A percentile compares a stretch with the other conserved stretches of the same genome.
Evolutionary conservation across 495 filamentous ascomycete species (phyloP).

Genomic region (Neurospora sp.): DNA sequence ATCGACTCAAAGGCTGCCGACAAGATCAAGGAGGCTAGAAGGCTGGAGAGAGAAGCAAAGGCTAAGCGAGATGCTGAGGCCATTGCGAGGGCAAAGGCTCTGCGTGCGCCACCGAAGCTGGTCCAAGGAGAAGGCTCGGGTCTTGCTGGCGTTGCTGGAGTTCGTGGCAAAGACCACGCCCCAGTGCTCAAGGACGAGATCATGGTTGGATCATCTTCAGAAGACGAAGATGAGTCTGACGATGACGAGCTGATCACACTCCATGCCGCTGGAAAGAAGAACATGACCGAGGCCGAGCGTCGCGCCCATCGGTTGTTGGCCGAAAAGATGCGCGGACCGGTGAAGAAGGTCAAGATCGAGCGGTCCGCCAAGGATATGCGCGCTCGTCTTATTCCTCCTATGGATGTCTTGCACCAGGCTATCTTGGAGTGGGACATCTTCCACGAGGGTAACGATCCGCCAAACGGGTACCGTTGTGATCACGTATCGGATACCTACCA

Average conservation of each 20-base stretch:
- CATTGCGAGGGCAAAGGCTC: constrained; percentile 54
- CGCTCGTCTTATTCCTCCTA: constrained; percentile 79
- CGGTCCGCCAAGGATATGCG: constrained; percentile 87
- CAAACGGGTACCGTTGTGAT: constrained; percentile 59
- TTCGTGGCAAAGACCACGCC: constrained; percentile 64
- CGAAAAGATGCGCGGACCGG: constrained; percentile 48
- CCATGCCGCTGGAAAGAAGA: constrained; percentile 36
- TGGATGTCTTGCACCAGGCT: constrained; percentile 71
- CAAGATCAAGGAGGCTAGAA: constrained; percentile 57
- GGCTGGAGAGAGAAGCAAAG: constrained; percentile 63
- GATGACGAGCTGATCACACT: constrained; percentile 32
- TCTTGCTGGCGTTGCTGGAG: constrained; percentile 56
- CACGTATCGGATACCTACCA: constrained; percentile 66
- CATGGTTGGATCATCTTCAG: constrained; percentile 81
- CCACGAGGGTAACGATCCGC: constrained; percentile 73
- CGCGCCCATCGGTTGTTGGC: constrained; percentile 35
- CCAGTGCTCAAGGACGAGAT: constrained; percentile 59
- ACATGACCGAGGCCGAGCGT: constrained; percentile 42
- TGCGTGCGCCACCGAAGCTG: constrained; percentile 44
- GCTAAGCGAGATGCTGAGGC: constrained; percentile 58
- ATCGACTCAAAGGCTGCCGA: constrained; percentile 24
- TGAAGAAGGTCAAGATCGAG: constrained; percentile 66
- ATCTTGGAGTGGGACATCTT: constrained; percentile 94
- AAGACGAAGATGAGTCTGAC: constrained; percentile 55
- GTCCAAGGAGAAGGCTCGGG: constrained; percentile 69